Conservation (phyloP, 2,329 filamentous ascomycete genomes). For the Aspergillus transmontanensis region DNA sequence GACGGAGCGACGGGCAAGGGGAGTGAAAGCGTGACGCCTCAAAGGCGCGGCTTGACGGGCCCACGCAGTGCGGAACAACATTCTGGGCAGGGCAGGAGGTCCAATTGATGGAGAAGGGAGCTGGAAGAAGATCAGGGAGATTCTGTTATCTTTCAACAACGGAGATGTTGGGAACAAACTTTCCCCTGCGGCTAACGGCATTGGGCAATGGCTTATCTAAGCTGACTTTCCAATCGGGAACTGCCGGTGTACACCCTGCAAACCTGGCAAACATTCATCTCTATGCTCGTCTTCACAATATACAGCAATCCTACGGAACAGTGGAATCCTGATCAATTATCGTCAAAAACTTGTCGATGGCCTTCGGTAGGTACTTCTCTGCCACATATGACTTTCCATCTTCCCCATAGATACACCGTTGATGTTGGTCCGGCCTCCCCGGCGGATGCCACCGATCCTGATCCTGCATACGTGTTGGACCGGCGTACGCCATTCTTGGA, state of each 20-base stretch:
- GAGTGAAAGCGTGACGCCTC: slow-evolving; percentile 49
- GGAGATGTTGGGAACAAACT: slow-evolving; percentile 39
- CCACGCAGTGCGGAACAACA: slow-evolving; percentile 73
- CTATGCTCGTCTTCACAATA: neutral
- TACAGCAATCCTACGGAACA: neutral
- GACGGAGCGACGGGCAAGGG: slow-evolving; percentile 69
- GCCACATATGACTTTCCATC: neutral
- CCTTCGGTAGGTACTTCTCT: neutral
- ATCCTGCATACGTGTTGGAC: neutral
- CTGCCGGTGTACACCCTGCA: slow-evolving; percentile 35
- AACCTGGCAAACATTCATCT: slow-evolving; percentile 29
- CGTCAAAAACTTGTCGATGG: neutral
- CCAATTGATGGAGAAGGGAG: slow-evolving; percentile 32
- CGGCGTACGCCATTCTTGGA: neutral
- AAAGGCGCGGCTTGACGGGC: slow-evolving; percentile 63
- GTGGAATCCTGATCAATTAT: neutral
- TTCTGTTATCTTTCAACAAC: slow-evolving; percentile 35
- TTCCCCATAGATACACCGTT: neutral
- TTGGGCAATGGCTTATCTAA: slow-evolving; percentile 25
- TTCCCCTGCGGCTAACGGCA: slow-evolving; percentile 34
- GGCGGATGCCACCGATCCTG: neutral
- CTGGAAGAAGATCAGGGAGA: slow-evolving; percentile 21
- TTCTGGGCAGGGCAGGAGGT: slow-evolving; percentile 44
- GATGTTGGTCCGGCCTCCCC: neutral
- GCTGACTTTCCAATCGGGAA: slow-evolving; percentile 22